phyloP scores from a whole-genome alignment of 1,139 yeast genomes.

The Blastobotrys illinoisensis region DNA sequence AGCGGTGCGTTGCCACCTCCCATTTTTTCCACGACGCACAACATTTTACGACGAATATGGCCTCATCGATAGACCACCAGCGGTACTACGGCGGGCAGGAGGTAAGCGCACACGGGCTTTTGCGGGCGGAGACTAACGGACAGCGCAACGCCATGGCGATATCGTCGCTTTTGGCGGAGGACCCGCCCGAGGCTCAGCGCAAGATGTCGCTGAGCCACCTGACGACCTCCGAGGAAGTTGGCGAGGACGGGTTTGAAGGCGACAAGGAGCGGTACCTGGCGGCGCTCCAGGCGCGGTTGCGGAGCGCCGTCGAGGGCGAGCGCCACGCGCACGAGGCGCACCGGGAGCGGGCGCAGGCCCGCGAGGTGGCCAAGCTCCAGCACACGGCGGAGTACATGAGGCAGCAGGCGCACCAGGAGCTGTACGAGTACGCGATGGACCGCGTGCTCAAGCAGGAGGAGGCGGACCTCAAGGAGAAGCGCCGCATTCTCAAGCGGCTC shows the following conservation, averaged over 20 bases:
- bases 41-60: background rate
- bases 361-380: slow-evolving; percentile 16
- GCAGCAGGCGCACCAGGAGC: slow-evolving; percentile 21
- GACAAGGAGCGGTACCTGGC: slow-evolving; percentile 23
- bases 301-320: slow-evolving; percentile 13
- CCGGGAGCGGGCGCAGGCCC: slow-evolving; percentile 5
- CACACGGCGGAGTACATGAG: slow-evolving; percentile 21
- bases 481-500: slow-evolving; percentile 13
- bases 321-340: slow-evolving; percentile 15
- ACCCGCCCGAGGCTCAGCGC: slow-evolving; percentile 10
- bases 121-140: background rate
- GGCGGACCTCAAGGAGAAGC: slow-evolving; percentile 19
- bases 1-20: background rate
- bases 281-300: slow-evolving; percentile 16
- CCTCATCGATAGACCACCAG: background rate
- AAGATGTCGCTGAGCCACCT: slow-evolving; percentile 7
- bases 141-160: slow-evolving; percentile 26
- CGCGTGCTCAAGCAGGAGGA: slow-evolving; percentile 21
- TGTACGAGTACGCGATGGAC: slow-evolving; percentile 23
- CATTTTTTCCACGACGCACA: background rate
- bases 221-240: slow-evolving; percentile 1
- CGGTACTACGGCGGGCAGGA: background rate
- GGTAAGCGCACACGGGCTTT: background rate
- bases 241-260: slow-evolving; percentile 5
- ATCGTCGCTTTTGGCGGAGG: slow-evolving; percentile 20